Evolutionary conservation across 768 basidiomycete species (phyloP), one percentile per base, ranked within the genome.

Genomic region (Suillus hirtellus): DNA sequence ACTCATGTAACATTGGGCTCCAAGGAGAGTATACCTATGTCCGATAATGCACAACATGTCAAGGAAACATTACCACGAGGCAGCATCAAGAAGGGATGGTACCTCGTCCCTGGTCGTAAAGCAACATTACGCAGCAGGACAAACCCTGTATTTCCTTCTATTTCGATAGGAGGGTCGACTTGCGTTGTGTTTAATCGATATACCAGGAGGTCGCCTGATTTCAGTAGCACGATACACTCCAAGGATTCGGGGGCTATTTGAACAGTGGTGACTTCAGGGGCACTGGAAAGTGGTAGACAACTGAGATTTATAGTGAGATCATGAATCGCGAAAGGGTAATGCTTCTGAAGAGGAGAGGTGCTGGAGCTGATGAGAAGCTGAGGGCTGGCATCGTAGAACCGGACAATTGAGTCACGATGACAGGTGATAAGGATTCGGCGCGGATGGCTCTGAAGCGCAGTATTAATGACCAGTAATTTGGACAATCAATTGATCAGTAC

Each of bases 341-440:
- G 81, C 60, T 82, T 78, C 31, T 81, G 75, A 1, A 93, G 72
- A 4, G 89, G 84, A 11, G 79, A 77, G 4, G 80, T 78, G 7
- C 76, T 73, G 4, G 77, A 69, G 53, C 76, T 75, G 42, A 84
- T 76, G 3, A 93, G 76, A 2, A 93, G 79, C 35, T 89, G 87
- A 4, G 86, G 81, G 60, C 91, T 92, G 47, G 88, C 73, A 72
- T 96, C 93, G 66, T 86, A 85, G 73, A 95, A 90, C 61, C 82
- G 84, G 21, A 95, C 75, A 5, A 81, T 83, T 21, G 87, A 77
- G 71, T 94, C 87, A 11, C 77, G 75, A 69, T 91, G 86, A 60
- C 78, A 79, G 0, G 89, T 89, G 3, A 90, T 73, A 21, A 92
- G 75, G 5, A 95, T 72, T 24, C 90, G 84, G 67, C 81, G 85